Evolutionary conservation across 345 rosid genomes (phyloP), one percentile per base, ranked within the genome.

Genomic region (Durio zibethinus): DNA sequence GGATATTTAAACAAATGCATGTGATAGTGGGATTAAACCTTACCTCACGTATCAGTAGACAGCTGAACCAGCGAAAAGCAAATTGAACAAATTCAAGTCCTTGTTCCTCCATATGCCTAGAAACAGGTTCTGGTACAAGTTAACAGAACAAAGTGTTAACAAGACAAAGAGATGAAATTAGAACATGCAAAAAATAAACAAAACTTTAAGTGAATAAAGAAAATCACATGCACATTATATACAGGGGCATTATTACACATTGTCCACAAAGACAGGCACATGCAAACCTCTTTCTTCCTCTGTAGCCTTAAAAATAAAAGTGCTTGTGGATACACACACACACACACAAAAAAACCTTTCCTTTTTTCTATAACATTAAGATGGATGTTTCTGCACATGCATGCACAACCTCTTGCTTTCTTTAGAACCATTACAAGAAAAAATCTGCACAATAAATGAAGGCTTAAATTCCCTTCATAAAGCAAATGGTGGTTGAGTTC

Each of bases 41-140:
- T 66, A 66, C 71, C 98, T 95, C 99, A 0, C 99, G 96, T 82
- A 95, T 95, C 65, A 96, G 84, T 76, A 96, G 97, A 84, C 99
- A 96, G 82, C 93, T 96, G 86, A 92, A 96, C 99, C 99, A 96
- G 74, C 98, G 97, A 82, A 93, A 96, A 80, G 99, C 99, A 76
- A 96, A 96, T 47, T 96, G 98, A 81, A 93, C 93, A 86, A 93
- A 96, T 78, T 96, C 99, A 67, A 93, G 98, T 77, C 98, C 98
- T 78, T 96, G 99, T 80, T 92, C 93, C 76, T 96, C 99, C 85
- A 92, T 89, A 90, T 96, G 99, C 82, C 87, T 86, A 66, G 97
- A 92, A 89, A 96, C 91, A 81, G 97, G 97, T 89, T 92, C 98
- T 93, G 91, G 76, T 42, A 74, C 70, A 84, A 78, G 50, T 75